Percentiles rank a stretch among this genome's conserved stretches.
Conservation (phyloP, 106 monocot genomes). For the Amphibolis antarctica region DNA sequence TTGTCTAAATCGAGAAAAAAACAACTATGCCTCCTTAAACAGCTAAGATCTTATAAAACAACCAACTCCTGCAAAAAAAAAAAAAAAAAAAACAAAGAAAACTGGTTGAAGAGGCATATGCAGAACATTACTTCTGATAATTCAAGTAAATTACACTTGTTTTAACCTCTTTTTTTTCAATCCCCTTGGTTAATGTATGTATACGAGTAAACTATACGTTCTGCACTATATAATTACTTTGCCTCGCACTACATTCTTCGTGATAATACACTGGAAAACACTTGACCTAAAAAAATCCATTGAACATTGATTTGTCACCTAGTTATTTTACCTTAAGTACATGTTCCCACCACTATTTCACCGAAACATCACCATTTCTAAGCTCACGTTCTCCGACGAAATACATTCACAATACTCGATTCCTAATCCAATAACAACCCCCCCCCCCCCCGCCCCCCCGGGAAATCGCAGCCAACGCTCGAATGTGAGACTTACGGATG, state of each 20-base stretch:
- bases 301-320: not conserved
- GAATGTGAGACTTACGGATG: slow-evolving; percentile 37
- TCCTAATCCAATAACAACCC: not conserved
- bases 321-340: too few species aligned
- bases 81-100: not conserved
- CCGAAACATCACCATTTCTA: not conserved
- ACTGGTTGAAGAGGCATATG: not conserved
- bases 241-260: too few species aligned
- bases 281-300: not conserved
- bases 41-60: not conserved
- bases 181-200: too few species aligned
- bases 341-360: not conserved
- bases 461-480: too few species aligned
- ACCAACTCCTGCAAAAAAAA: not conserved
- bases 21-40: not conserved
- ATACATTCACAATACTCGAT: not conserved
- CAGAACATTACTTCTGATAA: not conserved
- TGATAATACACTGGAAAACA: not conserved
- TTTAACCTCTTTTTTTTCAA: not conserved
- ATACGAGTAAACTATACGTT: too few species aligned
- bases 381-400: not conserved
- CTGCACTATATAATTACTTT: too few species aligned
- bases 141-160: not conserved
- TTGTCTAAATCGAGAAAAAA: too few species aligned
- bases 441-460: too few species aligned